Evolutionary conservation across 1,284 basidiomycete species (phyloP).

Genomic region (Albatrellus sp.): DNA sequence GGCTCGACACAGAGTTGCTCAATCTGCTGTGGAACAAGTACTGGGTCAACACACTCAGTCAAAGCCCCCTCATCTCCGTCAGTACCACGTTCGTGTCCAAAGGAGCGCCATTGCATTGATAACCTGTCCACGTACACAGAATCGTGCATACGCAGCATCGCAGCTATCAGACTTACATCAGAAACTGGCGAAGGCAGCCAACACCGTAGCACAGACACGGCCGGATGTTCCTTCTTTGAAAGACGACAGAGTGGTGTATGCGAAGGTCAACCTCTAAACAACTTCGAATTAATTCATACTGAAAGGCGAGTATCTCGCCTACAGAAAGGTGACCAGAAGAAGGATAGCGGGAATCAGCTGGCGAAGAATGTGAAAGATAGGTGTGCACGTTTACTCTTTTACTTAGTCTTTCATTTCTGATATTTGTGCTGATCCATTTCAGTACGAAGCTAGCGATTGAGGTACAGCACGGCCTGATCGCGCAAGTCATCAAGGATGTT

Average conservation of each 20-base stretch:
- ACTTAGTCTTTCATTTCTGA: neutral
- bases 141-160: constrained; percentile 82
- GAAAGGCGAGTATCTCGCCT: constrained; percentile 14
- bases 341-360: constrained; percentile 58
- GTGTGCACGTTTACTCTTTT: constrained; percentile 26
- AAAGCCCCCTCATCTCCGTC: constrained; percentile 84
- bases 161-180: constrained; percentile 82
- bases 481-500: constrained; percentile 82
- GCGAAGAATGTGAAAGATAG: constrained; percentile 77
- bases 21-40: constrained; percentile 98
- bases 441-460: constrained; percentile 81
- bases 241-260: constrained; percentile 20
- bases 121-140: constrained; percentile 34
- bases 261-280: constrained; percentile 12
- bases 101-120: neutral
- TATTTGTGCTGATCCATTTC: constrained; percentile 5
- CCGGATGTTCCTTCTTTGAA: constrained; percentile 38
- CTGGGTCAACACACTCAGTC: constrained; percentile 93
- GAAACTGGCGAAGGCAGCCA: constrained; percentile 66
- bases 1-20: constrained; percentile 76
- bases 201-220: constrained; percentile 40
- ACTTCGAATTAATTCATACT: constrained; percentile 15
- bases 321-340: constrained; percentile 61
- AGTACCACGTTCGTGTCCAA: constrained; percentile 17
- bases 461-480: constrained; percentile 82